A percentile compares a stretch with the other conserved stretches of the same genome.
phyloP scores from a whole-genome alignment of 371 early-diverging fungal genomes.

The Apophysomyces elegans region DNA sequence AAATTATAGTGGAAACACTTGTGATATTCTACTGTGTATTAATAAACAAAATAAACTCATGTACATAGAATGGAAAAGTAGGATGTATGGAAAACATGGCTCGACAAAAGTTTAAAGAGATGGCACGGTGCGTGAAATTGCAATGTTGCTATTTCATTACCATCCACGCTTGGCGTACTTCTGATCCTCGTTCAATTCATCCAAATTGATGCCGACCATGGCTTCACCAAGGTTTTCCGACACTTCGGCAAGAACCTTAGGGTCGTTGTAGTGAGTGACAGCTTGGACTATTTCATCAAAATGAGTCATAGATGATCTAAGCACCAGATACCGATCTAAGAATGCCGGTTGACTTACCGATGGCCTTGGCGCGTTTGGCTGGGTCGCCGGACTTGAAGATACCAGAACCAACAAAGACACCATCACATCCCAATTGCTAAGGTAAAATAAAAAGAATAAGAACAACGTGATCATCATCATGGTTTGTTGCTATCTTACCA shows the following conservation, averaged over 20 bases:
- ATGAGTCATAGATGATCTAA: constrained; percentile 3
- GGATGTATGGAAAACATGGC: constrained; percentile 1
- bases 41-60: constrained; percentile 5
- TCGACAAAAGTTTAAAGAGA: constrained; percentile 5
- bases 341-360: constrained; percentile 41
- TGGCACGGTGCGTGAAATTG: not conserved
- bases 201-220: constrained; percentile 95
- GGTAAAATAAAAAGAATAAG: constrained; percentile 12
- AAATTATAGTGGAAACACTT: not conserved
- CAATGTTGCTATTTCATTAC: constrained; percentile 44
- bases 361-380: constrained; percentile 94
- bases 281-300: constrained; percentile 72
- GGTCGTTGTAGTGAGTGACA: constrained; percentile 92
- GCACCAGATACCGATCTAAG: not conserved
- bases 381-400: constrained; percentile 96
- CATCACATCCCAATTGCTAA: constrained; percentile 94
- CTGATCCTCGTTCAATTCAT: constrained; percentile 69
- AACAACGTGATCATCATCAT: too few species aligned
- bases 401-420: constrained; percentile 91
- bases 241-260: constrained; percentile 87
- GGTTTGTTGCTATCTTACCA: constrained; percentile 49
- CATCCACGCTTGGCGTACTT: constrained; percentile 77
- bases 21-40: not conserved
- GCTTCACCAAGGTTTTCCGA: constrained; percentile 95
- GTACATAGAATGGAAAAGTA: not conserved